Conservation (phyloP, 352 stramenopile species). For the Pythium apleroticum region DNA sequence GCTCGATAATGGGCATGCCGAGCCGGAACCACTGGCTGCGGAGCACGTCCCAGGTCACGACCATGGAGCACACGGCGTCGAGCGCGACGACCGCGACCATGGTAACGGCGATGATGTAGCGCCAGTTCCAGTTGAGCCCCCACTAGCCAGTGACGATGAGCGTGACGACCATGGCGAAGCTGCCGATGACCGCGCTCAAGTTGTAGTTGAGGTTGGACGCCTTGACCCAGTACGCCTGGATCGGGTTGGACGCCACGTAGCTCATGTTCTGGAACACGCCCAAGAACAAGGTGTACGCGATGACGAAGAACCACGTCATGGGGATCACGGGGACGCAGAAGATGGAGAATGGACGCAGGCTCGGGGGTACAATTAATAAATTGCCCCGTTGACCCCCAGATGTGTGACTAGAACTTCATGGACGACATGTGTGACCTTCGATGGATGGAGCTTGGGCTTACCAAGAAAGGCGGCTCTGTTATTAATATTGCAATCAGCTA, state of each 20-base stretch:
- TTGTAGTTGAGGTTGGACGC: slow-evolving; percentile 31
- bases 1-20: slow-evolving; percentile 30
- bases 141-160: slow-evolving; percentile 31
- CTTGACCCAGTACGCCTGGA: slow-evolving; percentile 27
- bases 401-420: no score
- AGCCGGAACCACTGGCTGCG: slow-evolving; percentile 32
- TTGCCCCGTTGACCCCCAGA: no score
- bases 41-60: slow-evolving; percentile 30
- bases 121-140: slow-evolving; percentile 34
- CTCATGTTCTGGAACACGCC: slow-evolving; percentile 29
- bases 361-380: no score
- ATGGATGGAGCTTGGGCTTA: no score
- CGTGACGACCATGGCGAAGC: slow-evolving; percentile 24
- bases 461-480: no score
- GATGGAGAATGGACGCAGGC: slow-evolving; percentile 27
- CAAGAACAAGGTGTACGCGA: slow-evolving; percentile 30
- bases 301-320: slow-evolving; percentile 37
- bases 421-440: no score
- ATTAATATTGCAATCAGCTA: no score
- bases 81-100: slow-evolving; percentile 24
- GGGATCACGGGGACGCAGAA: slow-evolving; percentile 30
- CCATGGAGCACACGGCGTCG: slow-evolving; percentile 26
- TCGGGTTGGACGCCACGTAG: slow-evolving; percentile 28
- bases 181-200: slow-evolving; percentile 22
- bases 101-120: slow-evolving; percentile 26